These are phyloP conservation scores for Sporisorium graminicola DNA, from an alignment of 1,284 basidiomycete species.

Conservation along the genomic window DNA sequence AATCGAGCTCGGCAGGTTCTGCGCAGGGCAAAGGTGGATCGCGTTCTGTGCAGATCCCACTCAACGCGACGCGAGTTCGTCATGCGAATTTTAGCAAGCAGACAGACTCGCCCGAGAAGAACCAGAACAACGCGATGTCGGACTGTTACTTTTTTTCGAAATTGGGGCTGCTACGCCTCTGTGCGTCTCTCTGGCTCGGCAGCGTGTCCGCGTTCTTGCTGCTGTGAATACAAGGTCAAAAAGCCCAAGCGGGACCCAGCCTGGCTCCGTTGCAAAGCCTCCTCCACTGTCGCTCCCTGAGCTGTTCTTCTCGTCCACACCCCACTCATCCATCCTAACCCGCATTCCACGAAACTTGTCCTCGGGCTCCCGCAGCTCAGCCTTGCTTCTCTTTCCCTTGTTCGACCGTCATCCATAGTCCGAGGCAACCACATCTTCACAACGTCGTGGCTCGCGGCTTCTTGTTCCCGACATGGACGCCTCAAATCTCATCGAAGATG, in stretches of 20 bases:
- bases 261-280: neutral
- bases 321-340: neutral
- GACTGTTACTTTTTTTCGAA: neutral
- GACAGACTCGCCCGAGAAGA: slow-evolving; percentile 14
- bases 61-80: slow-evolving; percentile 26
- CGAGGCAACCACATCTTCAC: neutral
- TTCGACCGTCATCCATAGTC: neutral
- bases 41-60: neutral
- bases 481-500: slow-evolving; percentile 59
- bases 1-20: too few species aligned
- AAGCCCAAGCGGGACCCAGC: too few species aligned
- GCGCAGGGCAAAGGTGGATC: neutral
- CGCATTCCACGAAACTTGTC: neutral
- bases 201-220: neutral
- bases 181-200: neutral
- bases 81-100: neutral
- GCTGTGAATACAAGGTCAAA: neutral
- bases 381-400: neutral
- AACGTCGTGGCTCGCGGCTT: neutral
- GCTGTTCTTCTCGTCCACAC: neutral
- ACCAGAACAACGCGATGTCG: neutral
- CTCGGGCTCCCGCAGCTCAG: neutral
- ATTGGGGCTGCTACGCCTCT: neutral
- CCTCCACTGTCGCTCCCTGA: neutral
- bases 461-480: slow-evolving; percentile 41